Percentiles rank a stretch among this genome's conserved stretches.
Evolutionary conservation across 2,329 filamentous ascomycete species (phyloP).

Genomic region (Pseudogymnoascus sp.): DNA sequence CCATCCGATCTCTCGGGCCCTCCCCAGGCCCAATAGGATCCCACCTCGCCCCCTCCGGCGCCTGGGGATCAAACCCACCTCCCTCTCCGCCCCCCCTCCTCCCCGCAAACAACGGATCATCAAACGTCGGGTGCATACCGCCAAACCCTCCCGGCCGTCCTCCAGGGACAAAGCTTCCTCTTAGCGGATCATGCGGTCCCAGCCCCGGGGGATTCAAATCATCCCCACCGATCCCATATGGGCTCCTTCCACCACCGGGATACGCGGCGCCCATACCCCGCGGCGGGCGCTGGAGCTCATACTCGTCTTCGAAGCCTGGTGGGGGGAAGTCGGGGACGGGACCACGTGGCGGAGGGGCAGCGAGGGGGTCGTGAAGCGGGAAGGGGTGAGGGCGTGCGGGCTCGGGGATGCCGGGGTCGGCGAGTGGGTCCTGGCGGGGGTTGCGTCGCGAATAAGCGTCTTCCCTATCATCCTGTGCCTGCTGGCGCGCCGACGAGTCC

Average conservation of each 20-base stretch:
- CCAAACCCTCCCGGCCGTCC: conserved; percentile 52
- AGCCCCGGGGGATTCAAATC: conserved; percentile 83
- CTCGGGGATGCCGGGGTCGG: conserved; percentile 44
- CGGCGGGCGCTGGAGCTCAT: conserved; percentile 66
- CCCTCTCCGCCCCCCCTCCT: conserved; percentile 37
- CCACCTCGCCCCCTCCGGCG: conserved; percentile 82
- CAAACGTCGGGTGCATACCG: conserved; percentile 95
- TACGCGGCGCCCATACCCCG: conserved; percentile 35
- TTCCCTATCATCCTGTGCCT: conserved; percentile 34
- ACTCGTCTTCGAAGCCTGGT: conserved; percentile 88
- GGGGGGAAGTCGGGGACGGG: conserved; percentile 75
- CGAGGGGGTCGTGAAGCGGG: conserved; percentile 49
- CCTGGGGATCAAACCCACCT: conserved; percentile 57
- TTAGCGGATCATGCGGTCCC: conserved; percentile 75
- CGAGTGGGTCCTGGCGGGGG: conserved; percentile 32
- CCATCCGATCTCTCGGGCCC: conserved; percentile 34
- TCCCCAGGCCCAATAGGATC: conserved; percentile 75
- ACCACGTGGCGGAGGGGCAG: conserved; percentile 46
- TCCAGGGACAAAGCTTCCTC: conserved; percentile 54
- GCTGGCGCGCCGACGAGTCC: conserved; percentile 39
- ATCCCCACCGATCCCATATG: conserved; percentile 68
- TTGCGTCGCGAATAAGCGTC: conserved; percentile 36
- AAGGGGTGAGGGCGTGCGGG: conserved; percentile 63
- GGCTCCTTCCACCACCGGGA: conserved; percentile 39
- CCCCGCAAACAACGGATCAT: conserved; percentile 76